Percentiles rank a stretch among this genome's conserved stretches.
Conservation (phyloP, 257 asterid species). For the Leonotis leonurus region DNA sequence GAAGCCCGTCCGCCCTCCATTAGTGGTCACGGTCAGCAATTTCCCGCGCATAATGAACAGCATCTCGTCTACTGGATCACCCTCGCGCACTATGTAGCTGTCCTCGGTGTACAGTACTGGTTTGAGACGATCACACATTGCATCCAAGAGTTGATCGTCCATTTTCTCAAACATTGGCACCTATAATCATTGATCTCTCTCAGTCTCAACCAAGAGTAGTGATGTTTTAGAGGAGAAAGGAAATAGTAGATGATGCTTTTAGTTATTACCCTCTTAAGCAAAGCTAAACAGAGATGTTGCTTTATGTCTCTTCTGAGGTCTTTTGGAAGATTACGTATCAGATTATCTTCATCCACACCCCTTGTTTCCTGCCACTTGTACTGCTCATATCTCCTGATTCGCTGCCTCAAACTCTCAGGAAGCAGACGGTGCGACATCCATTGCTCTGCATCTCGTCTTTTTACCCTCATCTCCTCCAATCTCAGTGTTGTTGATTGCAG, state of each 20-base stretch:
- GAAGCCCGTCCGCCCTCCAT: slow-evolving; percentile 85
- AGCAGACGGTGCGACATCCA: slow-evolving; percentile 94
- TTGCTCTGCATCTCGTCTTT: slow-evolving; percentile 92
- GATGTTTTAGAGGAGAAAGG: too few relatives aligned
- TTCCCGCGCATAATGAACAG: slow-evolving; percentile 77
- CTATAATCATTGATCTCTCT: slow-evolving; percentile 23
- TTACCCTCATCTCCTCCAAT: slow-evolving; percentile 91
- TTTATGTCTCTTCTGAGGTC: slow-evolving; percentile 91
- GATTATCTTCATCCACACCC: slow-evolving; percentile 83
- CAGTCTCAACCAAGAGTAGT: too few relatives aligned
- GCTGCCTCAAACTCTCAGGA: slow-evolving; percentile 61
- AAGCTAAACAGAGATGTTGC: slow-evolving; percentile 82
- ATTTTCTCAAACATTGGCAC: slow-evolving; percentile 88
- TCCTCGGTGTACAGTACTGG: slow-evolving; percentile 69
- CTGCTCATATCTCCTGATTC: slow-evolving; percentile 79
- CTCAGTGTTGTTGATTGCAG: slow-evolving; percentile 80
- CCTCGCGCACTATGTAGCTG: slow-evolving; percentile 78
- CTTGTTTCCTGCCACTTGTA: slow-evolving; percentile 89
- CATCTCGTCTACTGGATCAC: slow-evolving; percentile 93
- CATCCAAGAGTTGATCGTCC: slow-evolving; percentile 88
- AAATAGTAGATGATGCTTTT: not conserved
- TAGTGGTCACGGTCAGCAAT: slow-evolving; percentile 60
- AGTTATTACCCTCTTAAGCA: slow-evolving; percentile 58
- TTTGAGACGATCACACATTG: slow-evolving; percentile 78
- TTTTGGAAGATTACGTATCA: slow-evolving; percentile 71